Evolutionary conservation across 257 asterid genomes (phyloP), one percentile per base, ranked within the genome.

Genomic region (Forsythia viridissima): DNA sequence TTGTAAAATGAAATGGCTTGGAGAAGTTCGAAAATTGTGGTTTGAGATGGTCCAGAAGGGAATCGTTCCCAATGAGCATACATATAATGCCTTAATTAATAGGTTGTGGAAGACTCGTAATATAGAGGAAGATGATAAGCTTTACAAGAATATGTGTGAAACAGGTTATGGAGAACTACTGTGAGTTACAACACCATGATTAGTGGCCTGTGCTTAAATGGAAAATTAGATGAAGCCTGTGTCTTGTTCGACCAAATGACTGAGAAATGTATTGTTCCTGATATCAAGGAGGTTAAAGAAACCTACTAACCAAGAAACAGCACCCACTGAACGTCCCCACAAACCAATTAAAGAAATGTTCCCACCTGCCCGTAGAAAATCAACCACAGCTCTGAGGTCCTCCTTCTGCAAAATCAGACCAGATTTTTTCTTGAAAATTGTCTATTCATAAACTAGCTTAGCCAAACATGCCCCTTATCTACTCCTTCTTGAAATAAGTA

Each of bases 341-440:
- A 24, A 83, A 38, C 97, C 97, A 85, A 94, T 92, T 65, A 87
- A 81, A 73, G 98, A 94, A 80, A 92, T 96, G 77, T 88, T 89
- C 79, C 96, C 97, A 85, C 91, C 97, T 38, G 86, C 83, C 71
- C 97, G 76, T 70, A 94, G 88, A 81, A 89, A 87, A 66, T 94
- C 88, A 79, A 94, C 96, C 68, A 88, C 98, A 55, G 97, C 91
- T 88, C 76, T 90, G 76, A 94, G 97, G 86, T 94, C 98, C 79
- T 91, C 97, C 79, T 88, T 94, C 98, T 94, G 92, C 79, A 85
- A 80, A 79, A 76, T 77, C 51, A 83, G 8, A 8, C n/a, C 39
- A 44, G 18, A 72, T 24, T 24, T 24, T 24, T 24, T 24, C 24
- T 24, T 24, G 24, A 24, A 24, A 24, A 24, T 24, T 24, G 24